These are phyloP conservation scores for Anthracocystis panici-leucophaei DNA, from an alignment of 1,284 basidiomycete species.

Conservation along the genomic window DNA sequence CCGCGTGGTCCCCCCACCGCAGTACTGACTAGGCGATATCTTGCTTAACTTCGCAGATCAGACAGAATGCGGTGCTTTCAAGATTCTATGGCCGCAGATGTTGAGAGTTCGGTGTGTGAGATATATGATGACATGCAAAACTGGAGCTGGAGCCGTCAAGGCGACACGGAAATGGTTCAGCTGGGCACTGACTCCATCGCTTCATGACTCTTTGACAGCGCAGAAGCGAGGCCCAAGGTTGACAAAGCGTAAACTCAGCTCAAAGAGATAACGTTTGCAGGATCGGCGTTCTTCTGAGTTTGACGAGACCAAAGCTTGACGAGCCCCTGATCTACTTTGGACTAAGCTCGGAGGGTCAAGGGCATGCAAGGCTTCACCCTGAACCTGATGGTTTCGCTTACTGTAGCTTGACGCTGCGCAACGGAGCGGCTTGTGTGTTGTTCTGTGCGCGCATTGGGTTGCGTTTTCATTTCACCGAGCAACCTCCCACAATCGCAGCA, in stretches of 20 bases:
- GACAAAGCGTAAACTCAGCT: too few relatives aligned
- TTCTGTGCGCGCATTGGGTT: background rate
- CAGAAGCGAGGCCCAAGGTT: too few relatives aligned
- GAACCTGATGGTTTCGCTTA: background rate
- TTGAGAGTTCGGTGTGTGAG: background rate
- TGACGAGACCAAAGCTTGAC: too few relatives aligned
- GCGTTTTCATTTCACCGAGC: background rate
- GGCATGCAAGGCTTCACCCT: conserved; percentile 5
- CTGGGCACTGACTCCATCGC: too few relatives aligned
- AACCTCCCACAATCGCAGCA: background rate
- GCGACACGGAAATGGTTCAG: too few relatives aligned
- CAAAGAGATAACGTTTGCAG: too few relatives aligned
- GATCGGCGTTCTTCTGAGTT: too few relatives aligned
- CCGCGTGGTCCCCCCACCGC: conserved; percentile 85
- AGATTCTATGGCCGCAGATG: conserved; percentile 82
- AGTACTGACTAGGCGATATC: conserved; percentile 84
- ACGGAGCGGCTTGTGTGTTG: conserved; percentile 10
- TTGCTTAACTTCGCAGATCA: conserved; percentile 83
- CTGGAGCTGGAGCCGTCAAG: too few relatives aligned
- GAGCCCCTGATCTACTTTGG: too few relatives aligned
- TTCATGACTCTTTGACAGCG: too few relatives aligned
- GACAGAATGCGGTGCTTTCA: conserved; percentile 84
- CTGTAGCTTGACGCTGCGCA: background rate
- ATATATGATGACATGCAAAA: background rate
- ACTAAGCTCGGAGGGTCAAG: conserved; percentile 1